Base-by-base conservation (phyloP, 345 rosid species). In the Bruguiera gymnorhiza region DNA sequence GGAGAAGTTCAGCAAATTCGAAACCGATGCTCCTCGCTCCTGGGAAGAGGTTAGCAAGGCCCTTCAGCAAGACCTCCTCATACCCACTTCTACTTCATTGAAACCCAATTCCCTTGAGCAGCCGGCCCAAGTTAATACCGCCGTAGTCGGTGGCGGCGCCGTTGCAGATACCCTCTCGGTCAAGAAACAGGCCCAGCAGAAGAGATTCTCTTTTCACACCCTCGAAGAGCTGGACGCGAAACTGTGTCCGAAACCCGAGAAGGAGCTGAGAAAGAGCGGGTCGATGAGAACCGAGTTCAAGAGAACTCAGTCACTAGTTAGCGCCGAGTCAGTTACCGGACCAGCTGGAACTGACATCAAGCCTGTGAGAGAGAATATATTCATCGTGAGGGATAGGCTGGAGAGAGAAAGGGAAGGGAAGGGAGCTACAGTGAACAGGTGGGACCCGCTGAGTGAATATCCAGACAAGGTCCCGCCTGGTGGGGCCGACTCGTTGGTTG, bases 21-120 rank as follows among this genome's bases (percentile, higher is more conserved):
- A 85, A 2, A 18, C 82, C 13, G 88, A 83, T n/a, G 75, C 87
- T 69, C 96, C 98, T 72, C 88, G 81, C 56, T 83, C 99, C 6
- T 92, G 99, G 98, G 93, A 85, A 18, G 99, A 96, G 46, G 96
- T 96, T 56, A 92, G 96, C 65, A 92, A 90, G 69, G 88, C 93
- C 23, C 76, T 96, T 0, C 87, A 87, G 70, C 84, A 86, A 43
- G 50, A 43, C 6, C 50, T 43, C 72, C 88, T 90, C 59, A 86
- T 90, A 70, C 87, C 92, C 5, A 30, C 58, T 0, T 34, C 62
- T 24, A 7, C 52, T 2, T 16, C 39, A 8, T 1, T 27, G 21
- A 32, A 32, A 6, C 15, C 24, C 68, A 15, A 23, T 34, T 24
- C 29, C 55, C 23, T 6, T 46, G 6, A 63, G 29, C 27, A 60